Conservation (phyloP, 2,329 filamentous ascomycete species). For the Apiospora pterosperma region DNA sequence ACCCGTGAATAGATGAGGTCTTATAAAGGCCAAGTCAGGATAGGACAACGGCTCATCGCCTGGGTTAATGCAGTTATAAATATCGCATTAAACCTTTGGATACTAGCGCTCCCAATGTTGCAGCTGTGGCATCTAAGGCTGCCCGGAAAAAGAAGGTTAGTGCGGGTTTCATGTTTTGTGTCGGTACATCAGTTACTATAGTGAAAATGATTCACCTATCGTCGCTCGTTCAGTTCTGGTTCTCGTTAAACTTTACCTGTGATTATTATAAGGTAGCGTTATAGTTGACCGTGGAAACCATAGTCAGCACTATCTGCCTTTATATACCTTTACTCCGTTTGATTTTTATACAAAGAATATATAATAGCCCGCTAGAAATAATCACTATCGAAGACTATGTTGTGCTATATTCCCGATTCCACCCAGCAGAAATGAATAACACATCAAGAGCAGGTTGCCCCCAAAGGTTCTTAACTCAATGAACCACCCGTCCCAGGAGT, state of each 20-base stretch:
- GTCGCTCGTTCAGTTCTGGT: slow-evolving; percentile 24
- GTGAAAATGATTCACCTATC: slow-evolving; percentile 27
- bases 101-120: slow-evolving; percentile 38
- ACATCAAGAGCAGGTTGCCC: too few species aligned
- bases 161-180: slow-evolving; percentile 41
- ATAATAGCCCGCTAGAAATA: too few species aligned
- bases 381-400: too few species aligned
- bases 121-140: slow-evolving; percentile 37
- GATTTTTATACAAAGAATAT: too few species aligned
- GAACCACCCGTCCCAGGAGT: too few species aligned
- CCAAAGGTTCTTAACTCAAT: too few species aligned
- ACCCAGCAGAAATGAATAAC: too few species aligned
- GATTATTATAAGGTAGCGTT: slow-evolving; percentile 23
- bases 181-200: slow-evolving; percentile 36
- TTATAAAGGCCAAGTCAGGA: too few species aligned
- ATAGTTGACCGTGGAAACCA: slow-evolving; percentile 31
- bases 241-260: slow-evolving; percentile 25
- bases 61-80: slow-evolving; percentile 35
- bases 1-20: too few species aligned
- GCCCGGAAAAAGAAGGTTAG: slow-evolving; percentile 43
- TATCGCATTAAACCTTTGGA: slow-evolving; percentile 38
- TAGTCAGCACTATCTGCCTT: slow-evolving; percentile 30
- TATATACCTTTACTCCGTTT: slow-evolving; percentile 32
- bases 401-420: too few species aligned
- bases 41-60: slow-evolving; percentile 29